Base-by-base conservation (phyloP, 768 basidiomycete species). In the Tubosaeta sp. region DNA sequence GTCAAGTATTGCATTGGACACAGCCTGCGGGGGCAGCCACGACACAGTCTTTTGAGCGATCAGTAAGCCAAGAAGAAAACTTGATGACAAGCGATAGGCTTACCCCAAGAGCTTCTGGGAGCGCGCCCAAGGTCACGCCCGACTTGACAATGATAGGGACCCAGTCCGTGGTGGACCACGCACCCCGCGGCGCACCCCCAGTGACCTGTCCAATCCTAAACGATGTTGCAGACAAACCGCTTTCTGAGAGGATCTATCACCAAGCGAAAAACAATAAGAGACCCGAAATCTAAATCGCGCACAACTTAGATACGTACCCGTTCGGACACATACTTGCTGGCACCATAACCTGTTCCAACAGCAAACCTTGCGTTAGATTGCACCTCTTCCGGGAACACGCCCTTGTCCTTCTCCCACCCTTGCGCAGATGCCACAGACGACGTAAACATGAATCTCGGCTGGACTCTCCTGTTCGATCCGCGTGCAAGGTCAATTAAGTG, bases 201-300 rank as follows among this genome's bases (percentile, higher is more conserved):
- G 62, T 53, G 48, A 76, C 59, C 51, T 74, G 72, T 10, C 75
- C 70, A 13, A 73, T 64, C n/a, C 69, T 63, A 38, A 74, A 65
- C 3, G 67, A 67, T 0, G 68, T 65, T 1, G 67, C 64, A 5
- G 57, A 48, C 5, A 74, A 60, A 0, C 69, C 69, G 25, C 67
- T 71, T 38, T 54, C 56, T 4, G 60, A 60, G 9, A 75, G 57
- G n/a, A 73, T 58, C 65, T 70, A n/a, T n/a, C n/a, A 13, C 16
- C 31, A 4, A 3, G 11, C 6, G 19, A 18, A 16, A 21, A 12
- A 11, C 6, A 8, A 4, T 35, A 14, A 34, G 16, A n/a, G n/a
- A n/a, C n/a, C n/a, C n/a, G n/a, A 0, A 66, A 16, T 4, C 14
- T 12, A 34, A 18, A 46, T 27, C 25, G 4, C 13, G 35, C 38